Percentiles rank a stretch among this genome's conserved stretches.
Evolutionary conservation across 1,139 yeast species (phyloP).

Genomic region (Yamadazyma membranifaciens): DNA sequence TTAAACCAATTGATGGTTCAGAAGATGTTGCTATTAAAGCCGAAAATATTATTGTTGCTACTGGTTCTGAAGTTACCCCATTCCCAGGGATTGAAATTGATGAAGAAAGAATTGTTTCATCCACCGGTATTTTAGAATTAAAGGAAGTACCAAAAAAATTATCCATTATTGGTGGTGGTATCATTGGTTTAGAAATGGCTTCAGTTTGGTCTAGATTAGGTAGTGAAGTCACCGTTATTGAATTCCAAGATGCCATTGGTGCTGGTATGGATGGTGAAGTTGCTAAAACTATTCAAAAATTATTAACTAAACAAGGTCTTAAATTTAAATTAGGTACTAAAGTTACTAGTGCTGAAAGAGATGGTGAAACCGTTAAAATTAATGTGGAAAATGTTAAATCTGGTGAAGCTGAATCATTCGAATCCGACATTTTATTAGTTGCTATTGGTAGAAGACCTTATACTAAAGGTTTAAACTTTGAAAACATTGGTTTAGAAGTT

Average conservation of each 20-base stretch:
- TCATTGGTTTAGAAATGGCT: conserved; percentile 99
- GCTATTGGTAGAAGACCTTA: conserved; percentile 99
- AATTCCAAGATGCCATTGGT: conserved; percentile 88
- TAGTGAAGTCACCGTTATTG: conserved; percentile 90
- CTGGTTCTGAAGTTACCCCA: conserved; percentile 98
- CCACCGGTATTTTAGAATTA: conserved; percentile 87
- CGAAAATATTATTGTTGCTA: conserved; percentile 89
- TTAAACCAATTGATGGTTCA: conserved; percentile 84
- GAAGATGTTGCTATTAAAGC: conserved; percentile 65
- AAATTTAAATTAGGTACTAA: conserved; percentile 92
- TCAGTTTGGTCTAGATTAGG: conserved; percentile 97
- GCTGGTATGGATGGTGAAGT: conserved; percentile 97
- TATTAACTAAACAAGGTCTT: conserved; percentile 91
- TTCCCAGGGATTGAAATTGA: conserved; percentile 98
- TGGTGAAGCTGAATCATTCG: conserved; percentile 76
- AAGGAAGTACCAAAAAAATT: conserved; percentile 88
- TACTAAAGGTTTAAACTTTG: conserved; percentile 86
- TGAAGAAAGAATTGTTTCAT: conserved; percentile 94
- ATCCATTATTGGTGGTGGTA: conserved; percentile 98
- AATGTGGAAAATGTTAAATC: conserved; percentile 88
- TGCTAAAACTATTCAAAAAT: conserved; percentile 83
- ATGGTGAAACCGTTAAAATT: conserved; percentile 83
- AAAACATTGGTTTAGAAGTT: conserved; percentile 81
- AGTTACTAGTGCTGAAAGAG: conserved; percentile 81
- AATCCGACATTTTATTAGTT: conserved; percentile 90